Base-by-base conservation (phyloP, 2,329 filamentous ascomycete genomes). In the Pestalotiopsis sp. region DNA sequence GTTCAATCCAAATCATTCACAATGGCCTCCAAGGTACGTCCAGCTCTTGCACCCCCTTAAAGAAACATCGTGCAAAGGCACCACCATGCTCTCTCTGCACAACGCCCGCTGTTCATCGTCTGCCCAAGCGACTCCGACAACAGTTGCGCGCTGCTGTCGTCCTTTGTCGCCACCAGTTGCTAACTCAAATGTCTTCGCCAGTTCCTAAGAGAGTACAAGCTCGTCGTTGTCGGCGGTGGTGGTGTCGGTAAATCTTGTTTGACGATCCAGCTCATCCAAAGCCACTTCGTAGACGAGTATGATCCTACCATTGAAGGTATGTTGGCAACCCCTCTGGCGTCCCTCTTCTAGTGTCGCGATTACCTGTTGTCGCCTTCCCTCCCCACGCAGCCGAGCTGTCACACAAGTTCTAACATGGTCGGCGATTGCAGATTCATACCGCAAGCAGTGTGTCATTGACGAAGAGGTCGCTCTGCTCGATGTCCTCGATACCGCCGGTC, bases 381-480 rank as follows among this genome's bases (percentile, higher is more conserved):
- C 7, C 31, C 17, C 27, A 27, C 5, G 57, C 57, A 59, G 14
- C 17, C 27, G 14, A 27, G 25, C 27, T 36, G 20, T 17, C 23
- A 59, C 11, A 59, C 57, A 17, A 59, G 57, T 17, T 14, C 58
- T 38, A 61, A 52, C 67, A 73, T 77, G 67, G 79, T 73, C 61
- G 73, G 23, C 39, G 17, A 23, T 5, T 36, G 7, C 38, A 31
- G 96, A 99, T 81, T 98, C 96, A 72, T 99, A 99, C 88, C 94
- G 96, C 86, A 99, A 99, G 91, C 96, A 98, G 88, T 98, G 96
- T 82, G 92, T 97, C 76, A 97, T 99, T 81, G 96, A 99, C 80
- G 96, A 98, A 76, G 96, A 99, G 84, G 94, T 98, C 74, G 96
- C 96, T 65, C 89, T 99, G 70, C 92, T 99, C 82, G 96, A 99